Evolutionary conservation across 495 filamentous ascomycete genomes (phyloP), one percentile per base, ranked within the genome.

Genomic region (Trichoderma asperelloides): DNA sequence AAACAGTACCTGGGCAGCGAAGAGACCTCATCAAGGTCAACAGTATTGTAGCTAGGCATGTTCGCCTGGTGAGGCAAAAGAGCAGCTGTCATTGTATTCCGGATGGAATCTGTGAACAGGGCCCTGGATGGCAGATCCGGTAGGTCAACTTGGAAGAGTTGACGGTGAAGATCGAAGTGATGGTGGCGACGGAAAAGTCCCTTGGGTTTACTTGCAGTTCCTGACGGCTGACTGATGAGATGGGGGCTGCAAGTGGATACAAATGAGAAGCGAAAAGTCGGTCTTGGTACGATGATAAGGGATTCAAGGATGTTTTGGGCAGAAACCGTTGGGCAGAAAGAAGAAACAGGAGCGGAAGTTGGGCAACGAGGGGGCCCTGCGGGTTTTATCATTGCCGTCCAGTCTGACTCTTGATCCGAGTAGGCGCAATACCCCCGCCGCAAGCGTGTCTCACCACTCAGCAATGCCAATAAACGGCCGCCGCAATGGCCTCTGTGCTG

Each of bases 11-110:
- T 83, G 73, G 80, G 78, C 73, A 80, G 80, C 72, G 79, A 80
- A 73, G 81, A 79, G 74, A 82, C 79, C 74, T 83, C 80, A 69
- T 83, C 80, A 74, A 80, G 74, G 71, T 82, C 80, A 73, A 76
- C 68, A 70, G 78, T 76, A 67, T 76, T 81, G 75, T 71, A 82
- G 71, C 75, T 75, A 74, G 80, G 74, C 80, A 83, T 82, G 67
- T 79, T 75, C 71, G 69, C 74, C 73, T 75, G 75, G 74, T 77
- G 68, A 70, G 78, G 68, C 78, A 78, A 74, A 76, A 79, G 72
- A 74, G 78, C 71, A 77, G 27, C 39, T 65, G 75, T 77, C 78
- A 79, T 77, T 77, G 65, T 57, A 30, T 65, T 71, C 71, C 67
- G 69, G 70, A 55, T 66, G 64, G 49, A 70, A 62, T 65, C 60